Evolutionary conservation across 2,329 filamentous ascomycete species (phyloP), one percentile per base, ranked within the genome.

Genomic region (Endoconidiophora laricicola): DNA sequence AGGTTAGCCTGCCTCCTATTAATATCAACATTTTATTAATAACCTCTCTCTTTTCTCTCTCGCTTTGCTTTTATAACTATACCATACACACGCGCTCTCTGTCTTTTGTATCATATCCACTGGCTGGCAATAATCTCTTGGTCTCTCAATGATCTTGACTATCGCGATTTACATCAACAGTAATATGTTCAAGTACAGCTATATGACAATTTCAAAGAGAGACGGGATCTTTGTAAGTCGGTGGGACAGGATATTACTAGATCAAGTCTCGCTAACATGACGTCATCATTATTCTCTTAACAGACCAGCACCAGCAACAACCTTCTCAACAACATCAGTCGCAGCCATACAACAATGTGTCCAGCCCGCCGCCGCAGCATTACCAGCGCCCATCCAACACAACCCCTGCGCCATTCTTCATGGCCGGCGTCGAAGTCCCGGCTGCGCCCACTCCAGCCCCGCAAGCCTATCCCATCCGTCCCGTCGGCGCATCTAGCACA

Each of bases 341-440:
- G 20, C 24, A 46, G 14, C 37, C 46, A 18, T 44, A 37, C 22
- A 26, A 43, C 18, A 33, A 43, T 26, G 37, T 67, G 57, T 65
- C 67, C 47, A 57, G 56, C 60, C 68, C 59, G 66, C 74, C 58
- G 63, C 75, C 60, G 60, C 71, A 73, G 60, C 74, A 69, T 57
- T 74, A 77, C 58, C 72, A 75, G 52, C 71, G 72, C 29, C 69
- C 70, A 26, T 66, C 69, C 6, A 63, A 63, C 36, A 69, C 67
- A 26, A 68, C 68, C 3, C 67, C 72, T 10, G 73, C 76, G 9
- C 77, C 78, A 2, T 85, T 83, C 60, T 84, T 84, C 58, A 68
- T 81, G 43, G 74, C 76, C 50, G 78, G 78, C 41, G 60, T 70
- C 42, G 73, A 76, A 54, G 67, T 75, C 16, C 69, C 73, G 1